These are phyloP conservation scores for Nitzschia sp. DNA, from an alignment of 108 stramenopile genomes.

Conservation along the genomic window DNA sequence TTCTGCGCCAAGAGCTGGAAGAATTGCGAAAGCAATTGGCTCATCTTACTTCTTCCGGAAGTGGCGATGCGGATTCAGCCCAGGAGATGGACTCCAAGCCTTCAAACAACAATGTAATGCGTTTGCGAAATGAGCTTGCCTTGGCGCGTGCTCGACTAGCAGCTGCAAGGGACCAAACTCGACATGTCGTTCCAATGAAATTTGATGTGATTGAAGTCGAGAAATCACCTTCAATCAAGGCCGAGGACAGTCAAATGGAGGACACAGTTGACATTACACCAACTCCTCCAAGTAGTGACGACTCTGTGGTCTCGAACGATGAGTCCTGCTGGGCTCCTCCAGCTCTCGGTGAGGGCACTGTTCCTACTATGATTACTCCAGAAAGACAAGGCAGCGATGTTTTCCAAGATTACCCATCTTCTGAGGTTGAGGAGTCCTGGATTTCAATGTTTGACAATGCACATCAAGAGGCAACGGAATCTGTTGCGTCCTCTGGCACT, in stretches of 20 bases:
- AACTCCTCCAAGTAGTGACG: not conserved
- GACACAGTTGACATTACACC: not conserved
- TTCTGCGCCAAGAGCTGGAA: slow-evolving; percentile 12
- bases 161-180: slow-evolving; percentile 19
- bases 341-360: not conserved
- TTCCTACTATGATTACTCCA: not conserved
- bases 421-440: too few relatives aligned
- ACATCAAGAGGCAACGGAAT: too few relatives aligned
- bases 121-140: slow-evolving; percentile 25
- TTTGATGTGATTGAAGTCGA: not conserved
- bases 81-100: not conserved
- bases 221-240: not conserved
- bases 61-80: not conserved
- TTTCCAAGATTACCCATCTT: too few relatives aligned
- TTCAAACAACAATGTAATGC: slow-evolving; percentile 1
- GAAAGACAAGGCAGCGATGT: not conserved
- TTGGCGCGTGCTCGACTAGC: slow-evolving; percentile 24
- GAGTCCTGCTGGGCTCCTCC: slow-evolving; percentile 26
- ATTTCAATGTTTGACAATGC: too few relatives aligned
- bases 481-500: not conserved
- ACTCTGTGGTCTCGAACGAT: slow-evolving; percentile 3
- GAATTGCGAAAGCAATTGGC: slow-evolving; percentile 26
- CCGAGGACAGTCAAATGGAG: not conserved
- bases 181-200: not conserved
- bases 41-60: not conserved